Base-by-base conservation (phyloP, 306 rosid species). In the Castanopsis chinensis region DNA sequence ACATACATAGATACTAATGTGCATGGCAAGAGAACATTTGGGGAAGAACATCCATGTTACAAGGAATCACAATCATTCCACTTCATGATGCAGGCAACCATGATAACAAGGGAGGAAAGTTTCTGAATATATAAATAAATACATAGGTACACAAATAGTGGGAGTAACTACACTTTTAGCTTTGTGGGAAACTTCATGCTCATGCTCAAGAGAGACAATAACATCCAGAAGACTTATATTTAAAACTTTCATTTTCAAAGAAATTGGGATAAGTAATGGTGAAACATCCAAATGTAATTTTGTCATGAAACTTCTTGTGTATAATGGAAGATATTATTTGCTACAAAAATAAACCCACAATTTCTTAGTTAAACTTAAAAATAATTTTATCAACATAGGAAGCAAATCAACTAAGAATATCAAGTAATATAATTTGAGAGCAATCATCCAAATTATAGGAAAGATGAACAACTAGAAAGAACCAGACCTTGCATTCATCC, bases 401-500 rank as follows among this genome's bases (percentile, higher is more conserved):
- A 70, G 28, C 4, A 53, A 67, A 74, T n/a, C 6, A 63, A 28
- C 49, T 0, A 76, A 41, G 32, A 61, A 71, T n/a, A 41, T 49
- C 45, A 71, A n/a, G 25, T 17, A 45, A 43, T 33, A 19, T 15
- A 4, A 64, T 64, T 28, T 30, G 70, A 32, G 70, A 64, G 69
- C 45, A 35, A 33, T 17, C 70, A 64, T 64, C 70, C 21, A 67
- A 33, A 35, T 67, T 10, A 35, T 35, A 35, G 51, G 25, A 41
- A 43, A 20, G 32, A 23, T 21, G 35, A 71, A 11, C 30, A 32
- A 17, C 72, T 17, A 57, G 81, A 72, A 67, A 82, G 75, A 54
- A 81, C 30, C 81, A 82, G 71, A 96, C 99, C 99, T 87, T 96
- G 99, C 99, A 96, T 96, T 96, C 99, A 78, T 96, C 99, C 87